Conservation (phyloP, 805 yeast genomes). For the Saturnispora zaruensis region DNA sequence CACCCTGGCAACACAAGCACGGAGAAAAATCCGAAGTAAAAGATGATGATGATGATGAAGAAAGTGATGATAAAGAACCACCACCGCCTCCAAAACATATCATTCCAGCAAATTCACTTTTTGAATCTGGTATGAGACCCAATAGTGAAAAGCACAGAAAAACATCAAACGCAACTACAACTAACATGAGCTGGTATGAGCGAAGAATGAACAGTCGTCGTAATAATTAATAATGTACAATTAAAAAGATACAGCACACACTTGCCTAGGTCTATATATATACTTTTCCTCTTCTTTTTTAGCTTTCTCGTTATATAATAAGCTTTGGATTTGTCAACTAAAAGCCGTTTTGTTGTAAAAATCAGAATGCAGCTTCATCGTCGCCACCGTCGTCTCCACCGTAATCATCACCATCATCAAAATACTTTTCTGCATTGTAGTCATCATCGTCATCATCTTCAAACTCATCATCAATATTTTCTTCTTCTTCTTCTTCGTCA, state of each 20-base stretch:
- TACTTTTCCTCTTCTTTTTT: neutral
- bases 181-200: constrained; percentile 8
- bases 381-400: constrained; percentile 49
- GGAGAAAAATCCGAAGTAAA: neutral
- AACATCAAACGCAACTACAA: neutral
- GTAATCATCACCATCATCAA: constrained; percentile 64
- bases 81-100: constrained; percentile 24
- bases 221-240: constrained; percentile 1
- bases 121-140: constrained; percentile 6
- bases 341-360: neutral
- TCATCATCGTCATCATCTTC: constrained; percentile 73
- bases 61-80: constrained; percentile 11
- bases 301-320: neutral
- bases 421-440: constrained; percentile 72
- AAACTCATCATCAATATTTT: constrained; percentile 59
- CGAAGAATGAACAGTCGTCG: constrained; percentile 5
- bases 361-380: constrained; percentile 61
- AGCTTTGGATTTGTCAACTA: neutral
- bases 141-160: neutral
- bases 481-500: constrained; percentile 39
- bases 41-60: neutral
- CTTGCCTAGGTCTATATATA: neutral
- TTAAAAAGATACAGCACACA: neutral
- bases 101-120: constrained; percentile 17
- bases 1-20: neutral